A percentile compares a stretch with the other conserved stretches of the same genome.
Conservation (phyloP, 331 rosid genomes). For the Quercus lobata region DNA sequence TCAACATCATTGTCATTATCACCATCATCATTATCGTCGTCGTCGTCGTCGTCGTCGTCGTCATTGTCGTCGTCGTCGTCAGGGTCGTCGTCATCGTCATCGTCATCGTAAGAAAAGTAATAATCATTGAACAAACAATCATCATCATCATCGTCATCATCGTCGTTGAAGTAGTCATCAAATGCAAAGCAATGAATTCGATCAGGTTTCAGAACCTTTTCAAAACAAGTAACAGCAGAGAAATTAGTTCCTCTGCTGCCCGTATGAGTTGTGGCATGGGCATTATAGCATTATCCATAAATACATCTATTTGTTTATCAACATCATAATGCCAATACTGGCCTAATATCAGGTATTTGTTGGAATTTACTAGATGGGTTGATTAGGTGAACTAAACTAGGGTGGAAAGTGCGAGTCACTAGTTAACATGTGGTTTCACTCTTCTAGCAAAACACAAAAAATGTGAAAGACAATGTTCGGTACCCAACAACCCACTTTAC, state of each 20-base stretch:
- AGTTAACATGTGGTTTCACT: neutral
- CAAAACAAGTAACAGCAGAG: conserved; percentile 33
- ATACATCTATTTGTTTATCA: neutral
- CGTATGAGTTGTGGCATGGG: conserved; percentile 10
- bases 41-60: neutral
- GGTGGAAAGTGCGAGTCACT: too few species aligned
- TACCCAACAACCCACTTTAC: neutral
- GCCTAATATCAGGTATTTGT: neutral
- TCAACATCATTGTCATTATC: neutral
- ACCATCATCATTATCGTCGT: neutral
- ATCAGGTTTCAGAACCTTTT: conserved; percentile 46
- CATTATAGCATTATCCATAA: neutral
- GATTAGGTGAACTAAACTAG: neutral
- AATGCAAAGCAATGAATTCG: conserved; percentile 34
- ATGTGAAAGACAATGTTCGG: neutral
- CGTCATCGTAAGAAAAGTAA: neutral
- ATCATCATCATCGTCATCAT: neutral
- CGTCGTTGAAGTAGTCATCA: conserved; percentile 4
- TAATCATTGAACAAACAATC: conserved; percentile 2
- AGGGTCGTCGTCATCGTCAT: neutral
- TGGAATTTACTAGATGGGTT: neutral
- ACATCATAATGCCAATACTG: neutral
- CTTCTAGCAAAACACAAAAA: neutral
- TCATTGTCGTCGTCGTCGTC: neutral
- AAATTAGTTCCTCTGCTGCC: conserved; percentile 42